These are phyloP conservation scores for Tardiomyces blankii DNA, from an alignment of 1,139 yeast genomes.

Conservation along the genomic window DNA sequence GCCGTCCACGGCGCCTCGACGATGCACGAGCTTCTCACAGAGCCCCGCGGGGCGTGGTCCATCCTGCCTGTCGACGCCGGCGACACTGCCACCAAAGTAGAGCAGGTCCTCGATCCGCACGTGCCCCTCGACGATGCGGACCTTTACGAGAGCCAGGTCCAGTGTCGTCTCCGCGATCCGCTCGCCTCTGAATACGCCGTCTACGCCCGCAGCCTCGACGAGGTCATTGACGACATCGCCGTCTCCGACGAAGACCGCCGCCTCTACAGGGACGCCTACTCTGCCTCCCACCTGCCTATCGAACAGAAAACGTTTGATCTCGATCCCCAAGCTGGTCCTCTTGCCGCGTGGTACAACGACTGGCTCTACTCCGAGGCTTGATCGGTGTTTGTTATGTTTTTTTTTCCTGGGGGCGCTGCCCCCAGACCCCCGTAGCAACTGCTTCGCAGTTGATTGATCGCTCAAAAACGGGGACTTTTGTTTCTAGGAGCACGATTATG, in stretches of 20 bases:
- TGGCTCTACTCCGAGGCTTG: not conserved
- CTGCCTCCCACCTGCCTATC: not conserved
- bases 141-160: not conserved
- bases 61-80: not conserved
- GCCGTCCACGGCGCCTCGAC: not conserved
- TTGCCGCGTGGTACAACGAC: not conserved
- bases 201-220: not conserved
- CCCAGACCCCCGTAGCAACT: too few species aligned
- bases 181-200: not conserved
- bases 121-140: not conserved
- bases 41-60: not conserved
- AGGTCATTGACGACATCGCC: not conserved
- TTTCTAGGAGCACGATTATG: too few species aligned
- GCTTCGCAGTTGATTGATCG: too few species aligned
- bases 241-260: not conserved
- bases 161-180: not conserved
- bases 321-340: not conserved
- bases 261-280: not conserved
- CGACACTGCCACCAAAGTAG: not conserved
- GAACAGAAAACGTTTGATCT: not conserved
- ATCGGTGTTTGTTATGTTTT: not conserved
- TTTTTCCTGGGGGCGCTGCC: too few species aligned
- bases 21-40: not conserved
- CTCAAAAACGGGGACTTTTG: too few species aligned
- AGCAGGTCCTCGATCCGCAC: not conserved